Base-by-base conservation (phyloP, 305 asterid species). In the Withania somnifera region DNA sequence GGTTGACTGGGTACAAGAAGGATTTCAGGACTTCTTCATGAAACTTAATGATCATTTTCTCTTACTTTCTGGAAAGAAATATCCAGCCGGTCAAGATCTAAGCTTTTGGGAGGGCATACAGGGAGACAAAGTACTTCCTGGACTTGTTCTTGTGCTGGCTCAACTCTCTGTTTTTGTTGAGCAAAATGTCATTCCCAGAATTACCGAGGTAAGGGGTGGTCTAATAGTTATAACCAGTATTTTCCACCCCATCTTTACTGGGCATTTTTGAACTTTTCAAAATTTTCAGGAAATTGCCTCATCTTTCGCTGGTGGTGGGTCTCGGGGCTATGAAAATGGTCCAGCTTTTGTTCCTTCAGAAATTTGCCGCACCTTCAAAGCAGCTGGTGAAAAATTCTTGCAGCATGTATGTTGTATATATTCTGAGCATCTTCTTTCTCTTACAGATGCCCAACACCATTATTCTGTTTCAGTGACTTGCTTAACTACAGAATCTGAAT, bases 1-100 rank as follows among this genome's bases (percentile, higher is more conserved):
- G 56, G 69, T 90, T 75, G 91, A 88, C 85, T 92, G 97, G 97
- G 93, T 95, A 82, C 97, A 89, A 87, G 95, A 94, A 90, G 99
- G 98, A 71, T 93, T 94, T 91, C 99, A 91, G 88, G 90, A 91
- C 87, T 94, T 95, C 89, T 94, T 95, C 88, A 80, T 84, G 84
- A 92, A 89, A 85, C 97, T 95, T 80, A 84, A 90, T 79, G 87
- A 83, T 66, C 88, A 90, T 82, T 95, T 95, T 88, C 89, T 87
- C 88, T 61, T 89, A 85, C 92, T 94, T 66, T 93, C 91, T 5
- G 97, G 98, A 83, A 93, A 91, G 91, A 90, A 85, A 84, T 81
- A 83, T 83, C 50, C 89, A 66, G 88, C 88, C 45, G 84, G 88
- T 83, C 90, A 85, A 83, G 92, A 88, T 80, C 83, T 86, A 86